Evolutionary conservation across 1,139 yeast genomes (phyloP), one percentile per base, ranked within the genome.

Genomic region (Kluyveromyces sp.): DNA sequence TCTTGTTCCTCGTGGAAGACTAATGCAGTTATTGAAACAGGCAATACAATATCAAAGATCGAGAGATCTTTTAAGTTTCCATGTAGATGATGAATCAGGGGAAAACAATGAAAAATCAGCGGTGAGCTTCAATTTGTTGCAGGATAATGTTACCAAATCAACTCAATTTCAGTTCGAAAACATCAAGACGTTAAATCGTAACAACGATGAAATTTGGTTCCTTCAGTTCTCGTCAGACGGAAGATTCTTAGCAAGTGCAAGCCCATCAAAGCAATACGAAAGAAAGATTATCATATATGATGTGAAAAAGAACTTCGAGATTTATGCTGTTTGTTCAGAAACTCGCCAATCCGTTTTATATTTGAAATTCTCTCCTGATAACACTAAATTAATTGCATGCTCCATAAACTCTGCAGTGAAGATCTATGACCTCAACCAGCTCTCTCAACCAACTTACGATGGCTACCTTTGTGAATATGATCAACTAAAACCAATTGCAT

Each of bases 191-290:
- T 56, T 88, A 26, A 60, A 67, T 2, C 70, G 72, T 45, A 94
- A 86, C 59, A 66, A 70, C 0, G 81, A 83, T 55, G 96, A 90
- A 61, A 94, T 87, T 4, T 90, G 97, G 97, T 83, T 74, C 58
- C 72, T 84, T 15, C 77, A 78, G 50, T 89, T 87, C 60, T 83
- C 94, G 3, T 87, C 89, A 37, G 75, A 77, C 65, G 97, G 97
- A 1, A 73, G 72, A 50, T 80, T 71, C 52, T 68, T 90, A 44
- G 95, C 88, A 7, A 77, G 92, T 0, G 88, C 92, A 0, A 81
- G 94, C 7, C 75, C 79, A 25, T 95, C 87, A 58, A 76, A 81
- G 25, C 46, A 51, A 7, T 57, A 59, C 3, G 66, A 61, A 41
- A 52, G 61, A 4, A 71, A 74, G 29, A 70, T 88, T 34, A 68